Base-by-base conservation (phyloP, 495 filamentous ascomycete genomes). In the Chaetomium tenue region DNA sequence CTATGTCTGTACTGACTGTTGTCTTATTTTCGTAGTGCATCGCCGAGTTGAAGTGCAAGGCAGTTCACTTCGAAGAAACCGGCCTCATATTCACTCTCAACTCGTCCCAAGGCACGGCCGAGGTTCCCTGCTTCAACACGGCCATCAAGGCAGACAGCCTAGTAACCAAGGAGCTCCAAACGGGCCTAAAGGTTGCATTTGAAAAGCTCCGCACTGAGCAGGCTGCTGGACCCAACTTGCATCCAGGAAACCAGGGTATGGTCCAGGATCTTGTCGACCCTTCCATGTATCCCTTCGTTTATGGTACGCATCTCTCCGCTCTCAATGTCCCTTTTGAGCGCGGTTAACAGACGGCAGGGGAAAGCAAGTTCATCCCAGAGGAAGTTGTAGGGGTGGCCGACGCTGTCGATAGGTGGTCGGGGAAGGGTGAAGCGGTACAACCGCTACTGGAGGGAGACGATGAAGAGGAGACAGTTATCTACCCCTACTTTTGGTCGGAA, bases 191-290 rank as follows among this genome's bases (percentile, higher is more conserved):
- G 1, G 30, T 46, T 12, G 72, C 71, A 20, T 75, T 76, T 33
- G 61, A 58, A 22, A 63, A 51, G 39, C 69, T 87, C 7, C 76
- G 78, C 40, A 58, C 78, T 39, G 74, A 82, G 3, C 79, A 84
- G 44, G 71, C 71, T 18, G 61, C 70, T 0, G 53, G 74, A 11
- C 82, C 81, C 57, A 85, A 89, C 66, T 88, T 84, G 78, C 84
- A 87, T 61, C 86, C 86, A 0, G 70, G 77, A 4, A 84, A 84
- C 15, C 72, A 86, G 61, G 70, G 78, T 1, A 81, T 78, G 66
- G 87, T 89, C 0, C 75, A 86, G 9, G 77, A 89, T 68, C 69
- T 89, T 0, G 82, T 89, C 1, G 81, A 89, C 67, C 86, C 86
- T 1, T 87, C 85, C 9, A 73, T 88, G 54, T 88, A 83, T 60